phyloP scores from a whole-genome alignment of 208 protist genomes.

The Leishmania braziliensis region DNA sequence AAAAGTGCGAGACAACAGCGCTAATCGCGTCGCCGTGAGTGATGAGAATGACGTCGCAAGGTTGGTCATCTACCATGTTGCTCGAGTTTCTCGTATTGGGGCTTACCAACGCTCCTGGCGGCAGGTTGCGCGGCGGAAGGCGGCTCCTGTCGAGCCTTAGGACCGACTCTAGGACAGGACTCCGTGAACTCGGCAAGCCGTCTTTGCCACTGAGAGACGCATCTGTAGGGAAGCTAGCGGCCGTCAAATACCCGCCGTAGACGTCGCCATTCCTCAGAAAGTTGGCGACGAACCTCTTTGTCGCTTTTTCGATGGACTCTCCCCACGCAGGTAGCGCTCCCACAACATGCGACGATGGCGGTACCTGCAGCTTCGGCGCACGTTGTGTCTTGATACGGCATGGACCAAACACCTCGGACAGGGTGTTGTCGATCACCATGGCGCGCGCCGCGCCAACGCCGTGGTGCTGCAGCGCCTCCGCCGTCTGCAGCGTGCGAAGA shows the following conservation, averaged over 20 bases:
- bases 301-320: slow-evolving; percentile 62
- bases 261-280: slow-evolving; percentile 38
- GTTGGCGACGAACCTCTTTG: slow-evolving; percentile 34
- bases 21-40: slow-evolving; percentile 84
- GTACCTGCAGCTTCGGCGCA: slow-evolving; percentile 20
- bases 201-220: neutral
- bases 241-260: slow-evolving; percentile 20
- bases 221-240: neutral
- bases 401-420: slow-evolving; percentile 82
- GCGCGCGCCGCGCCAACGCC: slow-evolving; percentile 41
- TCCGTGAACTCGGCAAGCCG: neutral
- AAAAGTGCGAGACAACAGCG: slow-evolving; percentile 59
- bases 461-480: slow-evolving; percentile 46
- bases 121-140: slow-evolving; percentile 3
- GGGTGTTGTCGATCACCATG: slow-evolving; percentile 56
- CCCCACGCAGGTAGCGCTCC: slow-evolving; percentile 66
- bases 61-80: neutral
- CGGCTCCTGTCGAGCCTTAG: neutral
- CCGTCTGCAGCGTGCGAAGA: slow-evolving; percentile 69
- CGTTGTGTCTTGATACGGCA: slow-evolving; percentile 55
- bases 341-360: neutral
- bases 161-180: slow-evolving; percentile 1
- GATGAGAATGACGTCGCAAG: slow-evolving; percentile 58
- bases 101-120: neutral
- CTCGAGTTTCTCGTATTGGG: neutral